Evolutionary conservation across 148 eudicot genomes (phyloP), one percentile per base, ranked within the genome.

Genomic region (Amaranthus hypochondriacus): DNA sequence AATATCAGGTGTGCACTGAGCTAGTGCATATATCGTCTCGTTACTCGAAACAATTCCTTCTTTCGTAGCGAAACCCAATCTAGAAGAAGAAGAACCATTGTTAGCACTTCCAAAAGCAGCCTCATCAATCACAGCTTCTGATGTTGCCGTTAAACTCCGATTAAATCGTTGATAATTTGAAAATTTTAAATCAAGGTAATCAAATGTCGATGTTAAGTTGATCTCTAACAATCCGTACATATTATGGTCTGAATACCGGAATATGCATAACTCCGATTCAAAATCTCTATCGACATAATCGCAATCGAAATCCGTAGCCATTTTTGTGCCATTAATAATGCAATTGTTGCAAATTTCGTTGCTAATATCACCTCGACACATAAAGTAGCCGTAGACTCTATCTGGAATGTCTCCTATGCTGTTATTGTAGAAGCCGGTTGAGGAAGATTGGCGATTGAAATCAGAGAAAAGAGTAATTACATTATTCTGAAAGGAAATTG

Each of bases 1-100:
- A 10, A 71, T 46, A 18, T 71, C 74, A 11, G 64, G 74, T 71
- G 74, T 71, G 44, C 64, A 71, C 44, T 71, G 74, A 56, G 73
- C 74, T 10, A 71, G 7, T 8, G 63, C 57, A 4, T 56, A 76
- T 7, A 76, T 76, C 4, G 44, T 76, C 69, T 52, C 39, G 9
- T 66, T 56, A 13, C 13, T 4, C 3, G 59, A 48, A 4, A 63
- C 71, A 48, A 48, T 70, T 4, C 60, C 54, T 74, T 74, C 78
- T 9, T 6, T 42, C 6, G 71, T 79, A 7, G 75, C 82, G 15
- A 74, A 79, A 2, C 64, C 39, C 14, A 18, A 15, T 13, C 14
- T 54, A 53, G 65, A 28, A 28, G 39, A 28, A 28, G 39, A 28
- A 28, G 39, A 56, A 6, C 52, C 28, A 2, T 49, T 50, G 39